Evolutionary conservation across 345 rosid species (phyloP), one percentile per base, ranked within the genome.

Genomic region (Populus tremula): DNA sequence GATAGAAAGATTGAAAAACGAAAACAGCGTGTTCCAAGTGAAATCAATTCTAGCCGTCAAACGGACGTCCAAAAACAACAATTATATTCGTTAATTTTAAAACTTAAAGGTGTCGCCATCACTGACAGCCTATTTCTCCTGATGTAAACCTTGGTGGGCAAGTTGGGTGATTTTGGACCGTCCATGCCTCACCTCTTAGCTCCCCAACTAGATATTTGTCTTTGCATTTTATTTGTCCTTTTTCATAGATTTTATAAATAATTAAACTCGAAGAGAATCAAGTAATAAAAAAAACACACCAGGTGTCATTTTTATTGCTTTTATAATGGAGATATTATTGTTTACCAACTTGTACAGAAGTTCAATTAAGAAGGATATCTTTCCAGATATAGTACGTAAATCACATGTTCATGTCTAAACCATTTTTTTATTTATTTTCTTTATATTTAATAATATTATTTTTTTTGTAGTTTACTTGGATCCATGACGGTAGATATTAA

Each of bases 101-200:
- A 33, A 33, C 36, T 33, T 82, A 11, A 25, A 4, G 3, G 2
- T 18, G 72, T 82, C 82, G n/a, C 18, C 47, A 8, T 69, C 80
- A 63, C 68, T 25, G 61, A 6, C 54, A 16, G 33, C 75, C 69
- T 17, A 59, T 31, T 29, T 11, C 6, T n/a, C 18, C 49, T 71
- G 45, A 41, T 2, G 45, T 10, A 2, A 41, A 2, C 45, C 45
- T 12, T 10, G 45, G 45, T 10, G 45, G 12, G 45, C 45, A 0
- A 10, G 45, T 2, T 2, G 45, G 45, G 45, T 31, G 64, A 77
- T 76, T 86, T 59, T 85, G 85, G 84, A 85, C 92, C 92, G 88
- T 89, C 81, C 47, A 65, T 67, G 2, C 73, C 86, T 83, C 76
- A 76, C 87, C 80, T 14, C 80, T n/a, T 49, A 3, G 7, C 59